Percentiles rank a stretch among this genome's conserved stretches.
Evolutionary conservation across 1,284 basidiomycete species (phyloP).

Genomic region (Phaffia rhodozyma): DNA sequence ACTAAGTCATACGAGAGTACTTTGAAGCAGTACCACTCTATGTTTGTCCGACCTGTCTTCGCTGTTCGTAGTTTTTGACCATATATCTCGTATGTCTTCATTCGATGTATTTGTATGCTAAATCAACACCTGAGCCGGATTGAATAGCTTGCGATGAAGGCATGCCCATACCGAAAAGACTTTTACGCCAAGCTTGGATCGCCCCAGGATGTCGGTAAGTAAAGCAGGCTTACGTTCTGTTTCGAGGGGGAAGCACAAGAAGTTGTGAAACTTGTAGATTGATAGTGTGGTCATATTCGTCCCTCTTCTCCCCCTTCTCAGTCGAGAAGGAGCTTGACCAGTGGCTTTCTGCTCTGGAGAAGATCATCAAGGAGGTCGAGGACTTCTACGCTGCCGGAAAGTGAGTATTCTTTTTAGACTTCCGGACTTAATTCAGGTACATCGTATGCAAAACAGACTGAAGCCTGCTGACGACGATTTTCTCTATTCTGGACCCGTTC

Average conservation of each 20-base stretch:
- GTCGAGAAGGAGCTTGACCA: conserved; percentile 57
- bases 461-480: too few species aligned
- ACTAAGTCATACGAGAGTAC: conserved; percentile 68
- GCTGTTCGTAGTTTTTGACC: conserved; percentile 44
- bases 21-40: conserved; percentile 76
- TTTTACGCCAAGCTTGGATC: conserved; percentile 83
- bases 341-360: conserved; percentile 66
- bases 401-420: neutral
- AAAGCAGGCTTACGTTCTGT: neutral
- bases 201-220: conserved; percentile 40
- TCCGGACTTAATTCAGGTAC: neutral
- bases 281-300: neutral
- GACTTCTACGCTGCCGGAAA: conserved; percentile 45
- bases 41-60: conserved; percentile 76
- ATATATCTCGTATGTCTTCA: neutral
- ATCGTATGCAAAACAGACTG: neutral
- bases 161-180: conserved; percentile 79
- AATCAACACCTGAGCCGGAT: neutral
- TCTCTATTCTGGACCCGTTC: neutral
- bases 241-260: too few species aligned
- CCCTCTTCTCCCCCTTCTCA: conserved; percentile 26
- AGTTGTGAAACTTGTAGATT: neutral
- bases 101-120: neutral
- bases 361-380: conserved; percentile 58
- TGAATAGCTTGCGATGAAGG: conserved; percentile 80